Conservation (phyloP, 257 asterid species). For the Parsonsia alboflavescens region DNA sequence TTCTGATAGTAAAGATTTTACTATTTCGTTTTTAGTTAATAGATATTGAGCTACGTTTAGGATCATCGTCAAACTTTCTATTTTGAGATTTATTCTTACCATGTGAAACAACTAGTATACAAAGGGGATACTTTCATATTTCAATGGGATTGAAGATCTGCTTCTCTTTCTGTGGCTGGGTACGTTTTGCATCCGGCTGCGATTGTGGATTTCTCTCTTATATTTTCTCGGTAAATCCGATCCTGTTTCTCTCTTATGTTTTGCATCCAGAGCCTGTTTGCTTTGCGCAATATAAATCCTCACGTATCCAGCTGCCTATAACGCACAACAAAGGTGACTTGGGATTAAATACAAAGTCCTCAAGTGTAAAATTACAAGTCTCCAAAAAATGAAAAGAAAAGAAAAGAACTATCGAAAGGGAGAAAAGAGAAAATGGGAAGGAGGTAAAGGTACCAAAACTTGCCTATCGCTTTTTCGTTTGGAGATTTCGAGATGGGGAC, state of each 20-base stretch:
- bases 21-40: not conserved
- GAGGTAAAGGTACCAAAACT: not conserved
- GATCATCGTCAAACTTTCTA: not conserved
- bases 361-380: no score
- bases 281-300: no score
- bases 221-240: not conserved
- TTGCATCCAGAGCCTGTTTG: not conserved
- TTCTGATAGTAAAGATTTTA: not conserved
- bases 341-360: no score
- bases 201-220: no score
- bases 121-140: not conserved
- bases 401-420: no score
- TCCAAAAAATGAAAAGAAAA: no score
- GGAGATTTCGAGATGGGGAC: slow-evolving; percentile 14
- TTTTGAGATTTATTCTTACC: not conserved
- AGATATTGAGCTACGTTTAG: not conserved
- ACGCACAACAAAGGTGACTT: no score
- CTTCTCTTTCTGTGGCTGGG: no score
- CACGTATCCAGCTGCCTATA: no score
- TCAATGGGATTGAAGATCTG: no score
- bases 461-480: not conserved
- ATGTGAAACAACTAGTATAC: not conserved
- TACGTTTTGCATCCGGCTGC: no score
- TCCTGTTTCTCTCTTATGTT: no score
- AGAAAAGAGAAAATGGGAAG: not conserved